phyloP scores from a whole-genome alignment of 2,329 filamentous ascomycete genomes.

The Thelonectria discophora region DNA sequence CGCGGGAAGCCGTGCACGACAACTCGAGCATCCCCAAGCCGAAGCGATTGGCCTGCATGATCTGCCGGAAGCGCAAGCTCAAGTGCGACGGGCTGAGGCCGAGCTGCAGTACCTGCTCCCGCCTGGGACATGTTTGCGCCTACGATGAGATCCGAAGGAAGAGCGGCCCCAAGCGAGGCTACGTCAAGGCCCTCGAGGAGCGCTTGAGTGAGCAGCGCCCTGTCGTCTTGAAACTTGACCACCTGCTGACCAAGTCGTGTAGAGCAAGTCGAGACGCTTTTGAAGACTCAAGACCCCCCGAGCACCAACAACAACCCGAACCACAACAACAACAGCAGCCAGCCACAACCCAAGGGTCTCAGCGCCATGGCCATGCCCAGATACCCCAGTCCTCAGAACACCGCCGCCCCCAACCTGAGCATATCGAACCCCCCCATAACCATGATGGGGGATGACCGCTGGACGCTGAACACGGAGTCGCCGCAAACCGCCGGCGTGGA shows the following conservation, averaged over 20 bases:
- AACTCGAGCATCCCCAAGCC: slow-evolving; percentile 74
- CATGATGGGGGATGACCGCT: slow-evolving; percentile 59
- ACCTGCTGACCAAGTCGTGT: slow-evolving; percentile 27
- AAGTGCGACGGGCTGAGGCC: slow-evolving; percentile 87
- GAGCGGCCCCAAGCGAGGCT: slow-evolving; percentile 92
- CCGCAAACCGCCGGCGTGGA: slow-evolving; percentile 59
- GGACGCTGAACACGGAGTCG: slow-evolving; percentile 65
- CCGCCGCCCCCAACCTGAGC: slow-evolving; percentile 39
- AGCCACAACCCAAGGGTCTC: slow-evolving; percentile 46
- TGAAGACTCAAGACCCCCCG: slow-evolving; percentile 78
- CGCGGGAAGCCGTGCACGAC: slow-evolving; percentile 56
- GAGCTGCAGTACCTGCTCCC: slow-evolving; percentile 86
- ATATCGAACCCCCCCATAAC: slow-evolving; percentile 58
- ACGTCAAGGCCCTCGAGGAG: slow-evolving; percentile 93
- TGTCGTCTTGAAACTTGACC: slow-evolving; percentile 20
- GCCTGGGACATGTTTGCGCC: slow-evolving; percentile 86
- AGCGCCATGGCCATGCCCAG: slow-evolving; percentile 35
- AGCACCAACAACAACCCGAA: slow-evolving; percentile 33
- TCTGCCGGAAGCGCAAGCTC: slow-evolving; percentile 91
- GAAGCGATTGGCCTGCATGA: slow-evolving; percentile 95
- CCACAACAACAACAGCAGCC: slow-evolving; percentile 21
- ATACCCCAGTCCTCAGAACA: slow-evolving; percentile 44
- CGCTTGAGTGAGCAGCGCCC: slow-evolving; percentile 74
- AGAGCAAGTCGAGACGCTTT: slow-evolving; percentile 93
- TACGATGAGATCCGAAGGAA: slow-evolving; percentile 95